Evolutionary conservation across 2,329 filamentous ascomycete genomes (phyloP).

Genomic region (Diplodia mutila): DNA sequence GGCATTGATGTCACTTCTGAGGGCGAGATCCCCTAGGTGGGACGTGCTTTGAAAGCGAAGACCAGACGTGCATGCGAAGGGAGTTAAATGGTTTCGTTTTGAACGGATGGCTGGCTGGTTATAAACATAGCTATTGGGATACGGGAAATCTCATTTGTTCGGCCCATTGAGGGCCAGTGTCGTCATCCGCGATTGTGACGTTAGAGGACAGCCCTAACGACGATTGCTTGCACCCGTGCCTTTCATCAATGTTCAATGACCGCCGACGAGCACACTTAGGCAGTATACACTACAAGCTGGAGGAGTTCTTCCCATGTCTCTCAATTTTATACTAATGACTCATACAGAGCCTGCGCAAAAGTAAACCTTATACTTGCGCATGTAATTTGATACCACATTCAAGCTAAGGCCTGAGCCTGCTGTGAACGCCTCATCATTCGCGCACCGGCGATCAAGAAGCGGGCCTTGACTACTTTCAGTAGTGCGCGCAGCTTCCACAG

Average conservation of each 20-base stretch:
- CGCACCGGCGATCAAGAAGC: background rate
- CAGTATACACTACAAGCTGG: background rate
- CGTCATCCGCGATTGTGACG: background rate
- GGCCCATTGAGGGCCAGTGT: background rate
- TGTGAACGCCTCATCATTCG: background rate
- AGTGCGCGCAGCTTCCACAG: background rate
- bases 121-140: constrained; percentile 4
- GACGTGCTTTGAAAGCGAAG: background rate
- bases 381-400: background rate
- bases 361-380: background rate
- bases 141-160: background rate
- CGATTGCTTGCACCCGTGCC: background rate
- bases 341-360: background rate
- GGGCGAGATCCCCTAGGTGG: constrained; percentile 29
- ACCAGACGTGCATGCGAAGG: constrained; percentile 14
- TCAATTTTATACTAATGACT: background rate
- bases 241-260: background rate
- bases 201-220: background rate
- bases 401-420: background rate
- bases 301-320: background rate
- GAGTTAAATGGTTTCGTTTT: constrained; percentile 1
- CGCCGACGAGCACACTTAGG: background rate
- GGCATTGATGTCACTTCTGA: constrained; percentile 58
- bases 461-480: background rate
- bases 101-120: background rate